These are phyloP conservation scores for Starmerella apis DNA, from an alignment of 805 yeast genomes.

Conservation along the genomic window DNA sequence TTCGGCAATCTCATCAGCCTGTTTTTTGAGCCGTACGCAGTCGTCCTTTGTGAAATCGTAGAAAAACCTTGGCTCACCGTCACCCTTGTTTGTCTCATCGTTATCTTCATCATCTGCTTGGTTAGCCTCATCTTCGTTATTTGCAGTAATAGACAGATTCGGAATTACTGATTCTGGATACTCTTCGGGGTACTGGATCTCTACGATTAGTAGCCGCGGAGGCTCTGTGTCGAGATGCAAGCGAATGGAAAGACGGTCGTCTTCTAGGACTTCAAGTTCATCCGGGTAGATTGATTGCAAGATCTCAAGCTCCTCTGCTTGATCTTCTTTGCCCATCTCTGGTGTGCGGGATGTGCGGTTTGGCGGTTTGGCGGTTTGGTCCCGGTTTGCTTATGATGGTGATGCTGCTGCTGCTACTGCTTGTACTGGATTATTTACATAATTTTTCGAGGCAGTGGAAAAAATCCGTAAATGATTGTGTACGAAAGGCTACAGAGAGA, in stretches of 20 bases:
- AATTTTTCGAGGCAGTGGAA: conserved; percentile 1
- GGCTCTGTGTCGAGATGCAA: conserved; percentile 60
- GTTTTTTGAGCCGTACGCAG: conserved; percentile 21
- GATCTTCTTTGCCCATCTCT: conserved; percentile 55
- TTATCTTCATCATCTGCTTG: conserved; percentile 36
- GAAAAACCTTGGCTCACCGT: conserved; percentile 30
- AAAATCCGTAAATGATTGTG: conserved; percentile 2
- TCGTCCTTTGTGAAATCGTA: conserved; percentile 41
- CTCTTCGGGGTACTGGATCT: conserved; percentile 60
- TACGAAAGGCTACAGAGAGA: conserved; percentile 24
- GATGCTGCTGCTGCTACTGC: background rate
- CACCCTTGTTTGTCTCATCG: conserved; percentile 33
- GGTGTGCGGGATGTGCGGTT: background rate
- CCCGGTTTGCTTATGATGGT: background rate
- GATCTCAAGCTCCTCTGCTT: conserved; percentile 79
- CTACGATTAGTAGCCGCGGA: conserved; percentile 45
- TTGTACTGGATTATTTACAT: too few species aligned
- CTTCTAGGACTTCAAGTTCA: conserved; percentile 47
- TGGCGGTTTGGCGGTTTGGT: background rate
- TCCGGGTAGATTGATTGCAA: conserved; percentile 89
- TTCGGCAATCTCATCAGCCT: conserved; percentile 40
- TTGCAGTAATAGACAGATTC: conserved; percentile 3
- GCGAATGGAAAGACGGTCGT: conserved; percentile 45
- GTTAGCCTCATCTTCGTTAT: conserved; percentile 38
- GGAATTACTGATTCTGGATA: conserved; percentile 69